A percentile compares a stretch with the other conserved stretches of the same genome.
Conservation (phyloP, 2,329 filamentous ascomycete genomes). For the Cercospora zeina region DNA sequence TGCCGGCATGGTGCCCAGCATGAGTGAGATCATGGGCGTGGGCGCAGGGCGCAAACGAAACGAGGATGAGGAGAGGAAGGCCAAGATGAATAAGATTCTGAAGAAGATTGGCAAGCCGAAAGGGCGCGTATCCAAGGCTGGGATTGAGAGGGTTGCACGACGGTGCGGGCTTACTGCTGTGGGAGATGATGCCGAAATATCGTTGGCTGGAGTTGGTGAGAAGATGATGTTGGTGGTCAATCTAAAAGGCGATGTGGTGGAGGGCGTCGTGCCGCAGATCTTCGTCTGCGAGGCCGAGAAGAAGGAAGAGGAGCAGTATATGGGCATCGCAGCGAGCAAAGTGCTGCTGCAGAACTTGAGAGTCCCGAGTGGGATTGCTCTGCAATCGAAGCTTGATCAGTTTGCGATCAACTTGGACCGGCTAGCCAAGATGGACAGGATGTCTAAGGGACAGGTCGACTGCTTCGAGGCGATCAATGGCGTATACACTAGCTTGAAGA, state of each 20-base stretch:
- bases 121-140: conserved; percentile 70
- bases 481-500: conserved; percentile 68
- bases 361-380: conserved; percentile 59
- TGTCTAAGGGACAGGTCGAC: conserved; percentile 69
- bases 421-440: conserved; percentile 67
- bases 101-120: conserved; percentile 67
- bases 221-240: conserved; percentile 37
- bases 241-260: conserved; percentile 38
- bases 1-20: conserved; percentile 46
- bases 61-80: conserved; percentile 56
- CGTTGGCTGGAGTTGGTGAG: conserved; percentile 38
- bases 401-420: conserved; percentile 73
- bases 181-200: conserved; percentile 39
- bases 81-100: conserved; percentile 61
- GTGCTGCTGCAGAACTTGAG: conserved; percentile 67
- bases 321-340: conserved; percentile 54
- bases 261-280: conserved; percentile 63
- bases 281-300: conserved; percentile 61
- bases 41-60: conserved; percentile 44
- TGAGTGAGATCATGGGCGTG: conserved; percentile 47
- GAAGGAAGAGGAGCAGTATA: conserved; percentile 54
- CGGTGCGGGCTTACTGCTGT: conserved; percentile 61
- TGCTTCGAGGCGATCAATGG: conserved; percentile 76
- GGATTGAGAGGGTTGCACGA: conserved; percentile 69
- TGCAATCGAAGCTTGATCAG: conserved; percentile 67